phyloP scores from a whole-genome alignment of 306 rosid genomes.

The Cicer chorassanicum region DNA sequence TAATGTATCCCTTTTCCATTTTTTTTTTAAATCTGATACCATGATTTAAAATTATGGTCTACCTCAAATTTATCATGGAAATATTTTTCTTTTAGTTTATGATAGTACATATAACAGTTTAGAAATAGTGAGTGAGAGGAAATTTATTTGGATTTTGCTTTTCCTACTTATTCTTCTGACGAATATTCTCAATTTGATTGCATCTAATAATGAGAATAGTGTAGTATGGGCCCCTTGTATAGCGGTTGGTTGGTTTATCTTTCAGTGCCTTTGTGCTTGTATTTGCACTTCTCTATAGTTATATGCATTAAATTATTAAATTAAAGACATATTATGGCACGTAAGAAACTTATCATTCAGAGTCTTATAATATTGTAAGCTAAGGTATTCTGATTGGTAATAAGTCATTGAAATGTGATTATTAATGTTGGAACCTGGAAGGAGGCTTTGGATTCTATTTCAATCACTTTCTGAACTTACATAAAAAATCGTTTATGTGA shows the following conservation, averaged over 20 bases:
- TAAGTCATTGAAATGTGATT: conserved; percentile 22
- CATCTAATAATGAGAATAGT: conserved; percentile 15
- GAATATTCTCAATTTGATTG: conserved; percentile 54
- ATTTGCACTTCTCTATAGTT: conserved; percentile 38
- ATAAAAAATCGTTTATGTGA: conserved; percentile 34
- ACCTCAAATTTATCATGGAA: not conserved
- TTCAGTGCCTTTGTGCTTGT: conserved; percentile 57
- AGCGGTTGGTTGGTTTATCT: conserved; percentile 76
- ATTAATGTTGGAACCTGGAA: conserved; percentile 1
- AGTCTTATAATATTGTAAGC: conserved; percentile 3
- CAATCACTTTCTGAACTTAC: conserved; percentile 41
- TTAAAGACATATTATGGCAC: conserved; percentile 22
- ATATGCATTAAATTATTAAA: conserved; percentile 8
- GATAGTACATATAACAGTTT: conserved; percentile 25
- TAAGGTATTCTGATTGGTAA: conserved; percentile 20
- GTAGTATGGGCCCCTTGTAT: conserved; percentile 57
- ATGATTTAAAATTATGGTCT: not conserved
- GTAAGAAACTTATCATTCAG: conserved; percentile 18
- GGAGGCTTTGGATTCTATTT: conserved; percentile 39
- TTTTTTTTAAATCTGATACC: not conserved
- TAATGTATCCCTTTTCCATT: too few species aligned
- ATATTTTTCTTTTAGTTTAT: not conserved
- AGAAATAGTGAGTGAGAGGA: conserved; percentile 29
- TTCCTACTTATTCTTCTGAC: conserved; percentile 38
- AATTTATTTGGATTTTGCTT: conserved; percentile 57